Percentiles rank a stretch among this genome's conserved stretches.
phyloP scores from a whole-genome alignment of 2,329 filamentous ascomycete species.

The Aspergillus sp. region DNA sequence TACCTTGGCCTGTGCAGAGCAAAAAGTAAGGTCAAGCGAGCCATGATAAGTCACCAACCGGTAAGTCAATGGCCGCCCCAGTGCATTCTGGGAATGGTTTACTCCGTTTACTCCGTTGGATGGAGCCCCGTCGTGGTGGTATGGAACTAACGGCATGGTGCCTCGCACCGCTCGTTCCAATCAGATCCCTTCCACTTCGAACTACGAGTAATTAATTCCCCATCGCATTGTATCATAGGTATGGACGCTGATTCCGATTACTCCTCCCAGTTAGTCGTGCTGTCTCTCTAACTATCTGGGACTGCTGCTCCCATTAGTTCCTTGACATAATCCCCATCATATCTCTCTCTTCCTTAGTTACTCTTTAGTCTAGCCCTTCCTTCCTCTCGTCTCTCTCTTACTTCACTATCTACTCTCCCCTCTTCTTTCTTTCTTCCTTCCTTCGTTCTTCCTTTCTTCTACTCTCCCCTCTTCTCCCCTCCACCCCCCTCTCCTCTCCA shows the following conservation, averaged over 20 bases:
- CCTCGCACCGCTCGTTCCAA: conserved; percentile 1
- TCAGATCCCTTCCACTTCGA: neutral
- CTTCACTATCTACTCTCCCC: conserved; percentile 7
- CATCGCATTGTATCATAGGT: conserved; percentile 13
- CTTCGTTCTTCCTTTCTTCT: neutral
- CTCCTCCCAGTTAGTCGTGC: conserved; percentile 8
- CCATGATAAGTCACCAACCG: neutral
- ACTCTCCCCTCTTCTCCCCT: conserved; percentile 3
- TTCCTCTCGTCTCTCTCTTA: conserved; percentile 8
- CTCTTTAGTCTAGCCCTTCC: neutral
- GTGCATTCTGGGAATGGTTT: neutral
- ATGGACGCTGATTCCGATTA: conserved; percentile 9
- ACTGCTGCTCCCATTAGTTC: too few species aligned
- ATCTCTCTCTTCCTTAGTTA: neutral
- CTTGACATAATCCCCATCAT: too few species aligned
- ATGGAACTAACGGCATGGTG: conserved; percentile 9
- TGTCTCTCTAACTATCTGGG: neutral
- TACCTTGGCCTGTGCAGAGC: conserved; percentile 3
- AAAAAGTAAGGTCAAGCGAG: neutral
- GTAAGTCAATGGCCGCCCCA: neutral
- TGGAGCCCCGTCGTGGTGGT: conserved; percentile 1
- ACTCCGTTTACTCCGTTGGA: neutral
- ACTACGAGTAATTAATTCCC: conserved; percentile 2
- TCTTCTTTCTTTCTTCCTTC: neutral
- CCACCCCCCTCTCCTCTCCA: conserved; percentile 4